Evolutionary conservation across 805 yeast genomes (phyloP).

Genomic region (Ogataea kodamae): DNA sequence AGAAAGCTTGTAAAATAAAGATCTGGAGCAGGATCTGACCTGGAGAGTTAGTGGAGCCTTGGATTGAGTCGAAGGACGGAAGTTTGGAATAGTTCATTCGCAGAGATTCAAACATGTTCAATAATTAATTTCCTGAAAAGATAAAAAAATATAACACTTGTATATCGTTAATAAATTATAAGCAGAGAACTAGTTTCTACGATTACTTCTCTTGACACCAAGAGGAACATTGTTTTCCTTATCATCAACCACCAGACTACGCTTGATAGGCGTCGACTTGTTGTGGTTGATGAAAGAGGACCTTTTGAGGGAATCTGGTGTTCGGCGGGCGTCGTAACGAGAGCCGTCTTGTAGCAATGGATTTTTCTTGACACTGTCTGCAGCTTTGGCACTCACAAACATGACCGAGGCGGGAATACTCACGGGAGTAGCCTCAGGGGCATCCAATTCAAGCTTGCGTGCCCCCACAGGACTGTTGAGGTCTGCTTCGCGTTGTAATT

Average conservation of each 20-base stretch:
- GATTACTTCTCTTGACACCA: slow-evolving; percentile 15
- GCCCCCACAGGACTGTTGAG: slow-evolving; percentile 4
- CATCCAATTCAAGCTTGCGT: slow-evolving; percentile 7
- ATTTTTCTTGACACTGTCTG: slow-evolving; percentile 50
- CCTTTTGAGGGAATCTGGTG: slow-evolving; percentile 52
- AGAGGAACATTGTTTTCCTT: slow-evolving; percentile 12
- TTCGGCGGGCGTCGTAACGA: slow-evolving; percentile 54
- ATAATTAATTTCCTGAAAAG: neutral
- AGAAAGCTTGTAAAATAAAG: slow-evolving; percentile 68
- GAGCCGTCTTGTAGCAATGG: slow-evolving; percentile 37
- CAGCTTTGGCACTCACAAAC: slow-evolving; percentile 65
- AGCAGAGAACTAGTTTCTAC: slow-evolving; percentile 3
- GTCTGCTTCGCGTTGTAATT: slow-evolving; percentile 7
- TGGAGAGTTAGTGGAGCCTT: slow-evolving; percentile 41
- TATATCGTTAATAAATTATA: slow-evolving; percentile 1
- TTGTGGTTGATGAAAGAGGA: slow-evolving; percentile 56
- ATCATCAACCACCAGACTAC: slow-evolving; percentile 28
- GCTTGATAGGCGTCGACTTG: slow-evolving; percentile 60
- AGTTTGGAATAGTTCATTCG: slow-evolving; percentile 13
- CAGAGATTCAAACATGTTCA: slow-evolving; percentile 17
- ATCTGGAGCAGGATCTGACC: slow-evolving; percentile 66
- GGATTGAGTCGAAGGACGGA: slow-evolving; percentile 16
- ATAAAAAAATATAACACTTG: neutral
- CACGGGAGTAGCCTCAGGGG: slow-evolving; percentile 13
- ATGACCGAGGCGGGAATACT: slow-evolving; percentile 27